Percentiles rank a stretch among this genome's conserved stretches.
phyloP scores from a whole-genome alignment of 2,329 filamentous ascomycete genomes.

The Talaromyces sp. region DNA sequence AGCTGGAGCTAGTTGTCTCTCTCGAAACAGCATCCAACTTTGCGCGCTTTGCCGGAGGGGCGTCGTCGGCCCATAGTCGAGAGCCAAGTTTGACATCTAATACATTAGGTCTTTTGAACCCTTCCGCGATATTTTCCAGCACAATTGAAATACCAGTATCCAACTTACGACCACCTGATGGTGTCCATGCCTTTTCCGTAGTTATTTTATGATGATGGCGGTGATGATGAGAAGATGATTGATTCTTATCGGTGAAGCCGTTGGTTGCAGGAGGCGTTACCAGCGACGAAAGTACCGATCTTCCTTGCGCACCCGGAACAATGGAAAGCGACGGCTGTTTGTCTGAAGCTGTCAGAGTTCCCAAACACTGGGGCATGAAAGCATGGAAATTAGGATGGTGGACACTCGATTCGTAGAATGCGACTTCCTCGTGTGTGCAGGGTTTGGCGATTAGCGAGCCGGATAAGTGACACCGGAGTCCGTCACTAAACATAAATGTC shows the following conservation, averaged over 20 bases:
- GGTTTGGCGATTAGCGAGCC: conserved; percentile 93
- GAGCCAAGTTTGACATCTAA: conserved; percentile 89
- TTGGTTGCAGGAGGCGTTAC: conserved; percentile 25
- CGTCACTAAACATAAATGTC: conserved; percentile 61
- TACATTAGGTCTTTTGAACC: conserved; percentile 82
- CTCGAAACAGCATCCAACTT: conserved; percentile 60
- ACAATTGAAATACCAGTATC: conserved; percentile 78
- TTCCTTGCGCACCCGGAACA: conserved; percentile 51
- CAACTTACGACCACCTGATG: conserved; percentile 62
- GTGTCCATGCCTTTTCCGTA: conserved; percentile 42
- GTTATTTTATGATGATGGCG: conserved; percentile 25
- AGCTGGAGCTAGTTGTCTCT: conserved; percentile 58
- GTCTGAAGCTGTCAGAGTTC: conserved; percentile 62
- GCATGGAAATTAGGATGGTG: conserved; percentile 71
- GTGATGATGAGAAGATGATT: conserved; percentile 23
- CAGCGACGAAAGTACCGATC: conserved; percentile 30
- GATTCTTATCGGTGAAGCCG: conserved; percentile 21
- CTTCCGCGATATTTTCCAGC: conserved; percentile 76
- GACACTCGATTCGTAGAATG: conserved; percentile 76
- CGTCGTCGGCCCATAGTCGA: conserved; percentile 77
- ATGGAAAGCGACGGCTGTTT: conserved; percentile 37
- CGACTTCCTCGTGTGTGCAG: conserved; percentile 79
- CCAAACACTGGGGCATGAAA: conserved; percentile 83
- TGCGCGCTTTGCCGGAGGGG: conserved; percentile 57
- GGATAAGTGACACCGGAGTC: conserved; percentile 78